These are phyloP conservation scores for Penicillium manginii DNA, from an alignment of 495 filamentous ascomycete species.

Conservation along the genomic window DNA sequence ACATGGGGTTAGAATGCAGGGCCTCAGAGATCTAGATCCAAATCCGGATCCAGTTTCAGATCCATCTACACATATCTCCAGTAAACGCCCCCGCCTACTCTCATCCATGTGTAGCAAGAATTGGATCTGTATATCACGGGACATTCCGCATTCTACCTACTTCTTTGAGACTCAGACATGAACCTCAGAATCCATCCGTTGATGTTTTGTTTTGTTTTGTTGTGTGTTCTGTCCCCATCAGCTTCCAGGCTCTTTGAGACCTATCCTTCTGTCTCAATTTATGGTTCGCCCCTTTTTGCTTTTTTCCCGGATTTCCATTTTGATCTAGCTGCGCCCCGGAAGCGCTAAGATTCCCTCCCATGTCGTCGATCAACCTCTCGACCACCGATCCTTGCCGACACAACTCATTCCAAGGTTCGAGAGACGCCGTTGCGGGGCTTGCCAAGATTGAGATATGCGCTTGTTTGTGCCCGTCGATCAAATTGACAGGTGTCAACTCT, in stretches of 20 bases:
- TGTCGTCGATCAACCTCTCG: constrained; percentile 28
- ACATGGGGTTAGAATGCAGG: not conserved
- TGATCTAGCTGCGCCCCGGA: constrained; percentile 28
- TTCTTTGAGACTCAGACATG: constrained; percentile 9
- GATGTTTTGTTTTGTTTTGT: not conserved
- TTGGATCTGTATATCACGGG: not conserved
- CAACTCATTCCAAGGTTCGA: constrained; percentile 15
- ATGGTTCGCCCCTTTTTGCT: constrained; percentile 17
- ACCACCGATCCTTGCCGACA: constrained; percentile 18
- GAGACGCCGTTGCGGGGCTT: constrained; percentile 6
- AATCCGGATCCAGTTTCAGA: not conserved
- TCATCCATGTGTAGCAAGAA: not conserved
- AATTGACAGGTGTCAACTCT: constrained; percentile 34
- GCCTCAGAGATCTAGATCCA: not conserved
- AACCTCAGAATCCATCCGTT: not conserved
- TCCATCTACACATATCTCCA: constrained; percentile 4
- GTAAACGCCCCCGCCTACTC: not conserved
- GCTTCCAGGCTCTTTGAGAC: not conserved
- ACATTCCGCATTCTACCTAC: constrained; percentile 1
- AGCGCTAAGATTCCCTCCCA: constrained; percentile 22
- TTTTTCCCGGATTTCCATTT: constrained; percentile 30
- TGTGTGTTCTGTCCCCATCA: constrained; percentile 12
- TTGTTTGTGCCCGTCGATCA: constrained; percentile 13
- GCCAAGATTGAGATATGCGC: constrained; percentile 8
- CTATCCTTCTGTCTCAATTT: constrained; percentile 10